phyloP scores from a whole-genome alignment of 768 basidiomycete genomes.

The Boletus huronensis region DNA sequence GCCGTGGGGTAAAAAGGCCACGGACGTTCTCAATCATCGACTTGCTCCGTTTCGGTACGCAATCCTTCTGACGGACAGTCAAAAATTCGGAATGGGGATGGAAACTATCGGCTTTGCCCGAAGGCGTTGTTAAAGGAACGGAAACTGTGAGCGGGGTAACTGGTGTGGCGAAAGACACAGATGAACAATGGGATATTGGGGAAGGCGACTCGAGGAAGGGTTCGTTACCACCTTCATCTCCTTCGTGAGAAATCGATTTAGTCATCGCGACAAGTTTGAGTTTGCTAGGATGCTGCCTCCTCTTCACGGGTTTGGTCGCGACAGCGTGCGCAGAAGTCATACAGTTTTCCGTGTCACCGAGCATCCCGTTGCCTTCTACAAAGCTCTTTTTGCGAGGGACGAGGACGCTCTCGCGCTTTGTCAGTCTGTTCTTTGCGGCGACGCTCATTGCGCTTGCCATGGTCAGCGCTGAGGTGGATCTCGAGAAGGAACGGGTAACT shows the following conservation, averaged over 20 bases:
- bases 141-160: constrained; percentile 20
- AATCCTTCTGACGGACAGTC: constrained; percentile 22
- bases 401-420: constrained; percentile 67
- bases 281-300: constrained; percentile 24
- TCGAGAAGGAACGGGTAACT: constrained; percentile 43
- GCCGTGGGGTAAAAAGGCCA: constrained; percentile 52
- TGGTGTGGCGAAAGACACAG: constrained; percentile 28
- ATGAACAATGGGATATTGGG: constrained; percentile 39
- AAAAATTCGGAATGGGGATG: constrained; percentile 29
- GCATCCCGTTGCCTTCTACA: constrained; percentile 24
- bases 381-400: constrained; percentile 58
- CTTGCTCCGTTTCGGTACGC: constrained; percentile 41
- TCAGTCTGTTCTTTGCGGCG: constrained; percentile 55
- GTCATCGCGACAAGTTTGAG: constrained; percentile 29
- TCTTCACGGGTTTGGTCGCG: constrained; percentile 14
- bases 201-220: constrained; percentile 33
- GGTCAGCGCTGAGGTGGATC: constrained; percentile 57
- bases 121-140: constrained; percentile 12
- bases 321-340: not conserved
- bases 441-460: constrained; percentile 53
- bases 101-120: constrained; percentile 11
- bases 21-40: constrained; percentile 63
- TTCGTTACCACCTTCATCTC: constrained; percentile 25
- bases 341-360: constrained; percentile 17
- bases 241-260: constrained; percentile 19